Evolutionary conservation across 306 rosid genomes (phyloP).

Genomic region (Biancaea sappan): DNA sequence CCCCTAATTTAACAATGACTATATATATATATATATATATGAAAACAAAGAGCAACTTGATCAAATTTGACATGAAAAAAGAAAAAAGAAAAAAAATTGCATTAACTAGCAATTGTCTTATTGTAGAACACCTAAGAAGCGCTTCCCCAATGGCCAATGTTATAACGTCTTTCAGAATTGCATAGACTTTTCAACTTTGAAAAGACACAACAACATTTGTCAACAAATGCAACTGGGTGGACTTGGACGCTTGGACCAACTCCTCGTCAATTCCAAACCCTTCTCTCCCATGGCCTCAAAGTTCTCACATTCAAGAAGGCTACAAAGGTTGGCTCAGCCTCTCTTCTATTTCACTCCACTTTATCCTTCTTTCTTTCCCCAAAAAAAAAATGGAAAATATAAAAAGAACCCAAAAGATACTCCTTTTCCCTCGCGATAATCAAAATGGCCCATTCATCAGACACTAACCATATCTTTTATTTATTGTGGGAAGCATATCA

Average conservation of each 20-base stretch:
- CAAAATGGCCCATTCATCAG: not conserved
- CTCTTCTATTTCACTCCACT: not conserved
- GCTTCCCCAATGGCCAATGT: not conserved
- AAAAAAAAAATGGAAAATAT: not conserved
- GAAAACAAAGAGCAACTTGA: too few relatives aligned
- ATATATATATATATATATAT: too few relatives aligned
- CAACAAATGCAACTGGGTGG: not conserved
- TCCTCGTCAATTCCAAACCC: not conserved
- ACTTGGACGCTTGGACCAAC: not conserved
- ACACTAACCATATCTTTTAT: not conserved
- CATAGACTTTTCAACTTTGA: not conserved
- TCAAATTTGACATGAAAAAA: too few relatives aligned
- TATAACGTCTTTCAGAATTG: not conserved
- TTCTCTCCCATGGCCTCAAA: not conserved
- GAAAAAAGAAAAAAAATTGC: too few relatives aligned
- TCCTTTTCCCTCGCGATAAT: not conserved
- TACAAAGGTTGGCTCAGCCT: not conserved
- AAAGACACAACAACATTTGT: not conserved
- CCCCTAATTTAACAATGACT: too few relatives aligned
- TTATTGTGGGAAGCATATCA: slow-evolving; percentile 37
- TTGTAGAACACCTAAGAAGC: not conserved
- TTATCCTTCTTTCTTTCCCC: not conserved
- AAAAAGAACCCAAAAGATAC: not conserved
- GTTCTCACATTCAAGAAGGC: not conserved
- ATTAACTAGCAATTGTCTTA: too few relatives aligned